These are phyloP conservation scores for Cercospora canescens DNA, from an alignment of 2,329 filamentous ascomycete genomes.

Conservation along the genomic window DNA sequence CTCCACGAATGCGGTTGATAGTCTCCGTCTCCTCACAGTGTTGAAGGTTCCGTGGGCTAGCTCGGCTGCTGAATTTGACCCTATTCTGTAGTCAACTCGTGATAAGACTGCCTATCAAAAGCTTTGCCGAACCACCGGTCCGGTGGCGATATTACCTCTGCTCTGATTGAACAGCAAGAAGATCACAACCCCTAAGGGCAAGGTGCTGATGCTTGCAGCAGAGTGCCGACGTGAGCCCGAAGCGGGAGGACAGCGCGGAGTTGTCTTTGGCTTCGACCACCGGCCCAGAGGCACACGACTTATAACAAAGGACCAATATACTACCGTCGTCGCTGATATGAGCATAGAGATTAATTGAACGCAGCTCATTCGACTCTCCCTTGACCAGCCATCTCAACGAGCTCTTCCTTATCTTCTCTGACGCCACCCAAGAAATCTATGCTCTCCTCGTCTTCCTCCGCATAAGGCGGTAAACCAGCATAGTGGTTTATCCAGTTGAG, in stretches of 20 bases:
- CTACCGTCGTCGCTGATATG: not conserved
- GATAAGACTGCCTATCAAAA: slow-evolving; percentile 3
- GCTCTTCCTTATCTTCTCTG: slow-evolving; percentile 27
- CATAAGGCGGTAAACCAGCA: slow-evolving; percentile 52
- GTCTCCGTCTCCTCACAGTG: not conserved
- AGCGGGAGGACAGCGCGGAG: not conserved
- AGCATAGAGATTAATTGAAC: not conserved
- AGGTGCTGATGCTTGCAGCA: not conserved
- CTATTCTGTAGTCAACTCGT: not conserved
- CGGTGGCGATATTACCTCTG: not conserved
- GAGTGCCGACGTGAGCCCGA: not conserved
- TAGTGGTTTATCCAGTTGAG: slow-evolving; percentile 71
- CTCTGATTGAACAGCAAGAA: not conserved
- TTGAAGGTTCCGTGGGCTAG: not conserved
- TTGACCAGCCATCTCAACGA: slow-evolving; percentile 25
- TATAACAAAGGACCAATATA: not conserved
- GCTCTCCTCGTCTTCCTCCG: slow-evolving; percentile 35
- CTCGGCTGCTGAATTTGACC: not conserved
- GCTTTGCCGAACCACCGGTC: not conserved
- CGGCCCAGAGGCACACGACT: not conserved
- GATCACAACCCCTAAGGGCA: not conserved
- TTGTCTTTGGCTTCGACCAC: not conserved
- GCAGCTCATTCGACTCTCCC: slow-evolving; percentile 23
- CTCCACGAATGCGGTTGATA: not conserved
- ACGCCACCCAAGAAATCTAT: slow-evolving; percentile 34